Conservation (phyloP, 2,329 filamentous ascomycete genomes). For the Capronia epimyces region DNA sequence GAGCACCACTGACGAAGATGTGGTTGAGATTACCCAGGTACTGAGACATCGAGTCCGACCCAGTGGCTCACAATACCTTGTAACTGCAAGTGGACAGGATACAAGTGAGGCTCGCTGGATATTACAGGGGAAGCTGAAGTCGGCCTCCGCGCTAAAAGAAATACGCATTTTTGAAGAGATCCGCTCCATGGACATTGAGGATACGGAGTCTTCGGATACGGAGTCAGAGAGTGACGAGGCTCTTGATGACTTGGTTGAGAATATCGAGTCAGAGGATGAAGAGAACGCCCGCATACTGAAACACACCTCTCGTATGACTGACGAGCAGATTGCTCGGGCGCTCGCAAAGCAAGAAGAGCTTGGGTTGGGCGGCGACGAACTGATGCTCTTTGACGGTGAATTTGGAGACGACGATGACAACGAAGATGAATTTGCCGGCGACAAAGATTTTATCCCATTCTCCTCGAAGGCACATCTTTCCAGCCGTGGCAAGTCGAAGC, state of each 20-base stretch:
- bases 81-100: conserved; percentile 43
- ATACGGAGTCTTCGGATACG: conserved; percentile 31
- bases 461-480: conserved; percentile 25
- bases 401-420: conserved; percentile 37
- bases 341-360: conserved; percentile 59
- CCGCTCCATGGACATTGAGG: conserved; percentile 28
- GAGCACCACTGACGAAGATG: conserved; percentile 46
- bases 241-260: conserved; percentile 35
- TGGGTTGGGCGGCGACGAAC: conserved; percentile 55
- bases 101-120: conserved; percentile 50
- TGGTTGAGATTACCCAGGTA: conserved; percentile 40
- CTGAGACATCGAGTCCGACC: conserved; percentile 43
- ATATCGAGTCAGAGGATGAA: conserved; percentile 38
- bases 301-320: conserved; percentile 42
- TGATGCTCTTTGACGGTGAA: conserved; percentile 52
- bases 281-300: conserved; percentile 36
- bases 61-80: conserved; percentile 47
- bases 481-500: conserved; percentile 26
- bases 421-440: conserved; percentile 25
- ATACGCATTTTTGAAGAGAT: conserved; percentile 36
- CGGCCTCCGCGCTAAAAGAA: conserved; percentile 28
- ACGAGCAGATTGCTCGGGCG: conserved; percentile 58
- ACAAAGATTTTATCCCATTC: conserved; percentile 25
- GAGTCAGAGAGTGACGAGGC: conserved; percentile 33
- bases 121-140: conserved; percentile 33